These are phyloP conservation scores for Trichosporon sp. DNA, from an alignment of 1,284 basidiomycete genomes.

Conservation along the genomic window DNA sequence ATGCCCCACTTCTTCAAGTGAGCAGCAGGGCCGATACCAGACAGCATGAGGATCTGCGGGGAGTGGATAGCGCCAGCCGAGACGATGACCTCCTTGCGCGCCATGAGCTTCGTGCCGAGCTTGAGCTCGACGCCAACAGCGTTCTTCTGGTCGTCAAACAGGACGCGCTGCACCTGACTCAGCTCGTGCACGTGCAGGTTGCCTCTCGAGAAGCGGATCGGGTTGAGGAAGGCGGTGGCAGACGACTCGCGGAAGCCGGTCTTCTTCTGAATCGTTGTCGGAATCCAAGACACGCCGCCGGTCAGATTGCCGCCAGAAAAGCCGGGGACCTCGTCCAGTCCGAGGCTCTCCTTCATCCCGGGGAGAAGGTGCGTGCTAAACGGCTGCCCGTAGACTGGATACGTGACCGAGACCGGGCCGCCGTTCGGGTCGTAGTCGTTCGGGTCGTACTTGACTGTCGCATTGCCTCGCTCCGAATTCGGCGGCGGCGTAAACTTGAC, in stretches of 20 bases:
- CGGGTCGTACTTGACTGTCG: neutral
- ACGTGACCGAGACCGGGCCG: slow-evolving; percentile 2
- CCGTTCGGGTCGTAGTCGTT: neutral
- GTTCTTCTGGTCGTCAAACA: slow-evolving; percentile 4
- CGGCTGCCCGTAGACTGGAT: slow-evolving; percentile 2
- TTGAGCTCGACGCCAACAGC: neutral
- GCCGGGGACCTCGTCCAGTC: neutral
- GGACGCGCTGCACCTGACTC: neutral
- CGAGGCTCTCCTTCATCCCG: neutral
- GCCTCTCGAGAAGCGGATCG: neutral
- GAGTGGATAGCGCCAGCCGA: slow-evolving; percentile 11
- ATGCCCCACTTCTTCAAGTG: slow-evolving; percentile 8
- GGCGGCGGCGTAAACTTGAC: slow-evolving; percentile 1
- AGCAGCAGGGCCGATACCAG: slow-evolving; percentile 5
- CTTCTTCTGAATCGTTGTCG: neutral
- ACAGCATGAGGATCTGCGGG: slow-evolving; percentile 7
- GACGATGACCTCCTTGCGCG: slow-evolving; percentile 7
- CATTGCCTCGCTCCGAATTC: neutral
- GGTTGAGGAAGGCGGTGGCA: neutral
- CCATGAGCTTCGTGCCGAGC: neutral
- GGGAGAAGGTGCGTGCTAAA: neutral
- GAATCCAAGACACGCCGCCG: neutral
- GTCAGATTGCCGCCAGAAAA: slow-evolving; percentile 4
- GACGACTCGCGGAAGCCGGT: slow-evolving; percentile 1
- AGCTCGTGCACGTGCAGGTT: neutral